Conservation (phyloP, 2,329 filamentous ascomycete species). For the Ophiocordyceps camponoti-saundersi region DNA sequence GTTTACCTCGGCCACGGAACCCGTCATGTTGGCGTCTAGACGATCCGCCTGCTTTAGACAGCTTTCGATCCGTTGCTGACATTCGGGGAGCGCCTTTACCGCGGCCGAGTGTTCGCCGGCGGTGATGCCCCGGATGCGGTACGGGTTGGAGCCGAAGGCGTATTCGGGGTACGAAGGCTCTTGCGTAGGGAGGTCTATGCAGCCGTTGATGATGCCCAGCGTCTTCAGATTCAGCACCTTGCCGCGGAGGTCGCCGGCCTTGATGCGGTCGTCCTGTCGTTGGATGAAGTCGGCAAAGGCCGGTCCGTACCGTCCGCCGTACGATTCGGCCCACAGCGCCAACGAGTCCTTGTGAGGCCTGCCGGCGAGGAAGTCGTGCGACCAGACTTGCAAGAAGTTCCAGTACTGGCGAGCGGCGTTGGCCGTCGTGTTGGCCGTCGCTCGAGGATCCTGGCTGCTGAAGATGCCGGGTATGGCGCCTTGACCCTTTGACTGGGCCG, state of each 20-base stretch:
- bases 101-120: constrained; percentile 17
- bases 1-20: constrained; percentile 24
- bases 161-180: constrained; percentile 37
- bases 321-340: constrained; percentile 51
- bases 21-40: constrained; percentile 28
- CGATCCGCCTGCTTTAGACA: constrained; percentile 24
- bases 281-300: constrained; percentile 41
- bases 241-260: constrained; percentile 15
- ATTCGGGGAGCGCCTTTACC: constrained; percentile 21
- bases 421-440: constrained; percentile 30
- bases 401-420: constrained; percentile 39
- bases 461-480: constrained; percentile 18
- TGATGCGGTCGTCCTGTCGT: constrained; percentile 39
- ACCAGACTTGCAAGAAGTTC: constrained; percentile 1
- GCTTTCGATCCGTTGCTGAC: constrained; percentile 29
- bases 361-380: constrained; percentile 27
- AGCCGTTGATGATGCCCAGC: constrained; percentile 54
- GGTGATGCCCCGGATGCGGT: constrained; percentile 40
- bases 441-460: constrained; percentile 11
- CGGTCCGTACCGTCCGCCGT: constrained; percentile 54
- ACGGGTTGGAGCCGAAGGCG: constrained; percentile 40
- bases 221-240: constrained; percentile 31
- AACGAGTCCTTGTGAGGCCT: constrained; percentile 36
- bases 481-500: constrained; percentile 20
- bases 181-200: constrained; percentile 47